Conservation (phyloP, 352 stramenopile genomes). For the Plasmopara halstedii region DNA sequence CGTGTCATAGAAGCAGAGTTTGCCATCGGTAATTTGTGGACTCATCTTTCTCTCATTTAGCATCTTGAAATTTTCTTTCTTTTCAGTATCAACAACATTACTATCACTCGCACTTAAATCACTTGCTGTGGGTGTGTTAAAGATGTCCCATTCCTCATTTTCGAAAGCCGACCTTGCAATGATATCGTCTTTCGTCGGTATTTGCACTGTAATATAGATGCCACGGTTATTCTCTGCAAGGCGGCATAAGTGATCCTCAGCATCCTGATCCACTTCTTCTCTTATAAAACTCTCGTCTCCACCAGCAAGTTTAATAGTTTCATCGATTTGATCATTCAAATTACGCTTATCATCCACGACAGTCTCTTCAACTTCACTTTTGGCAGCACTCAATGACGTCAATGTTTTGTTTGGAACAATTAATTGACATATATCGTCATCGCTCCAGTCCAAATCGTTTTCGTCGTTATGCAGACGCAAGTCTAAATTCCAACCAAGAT, state of each 20-base stretch:
- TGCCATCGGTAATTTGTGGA: conserved; percentile 51
- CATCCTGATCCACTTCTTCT: conserved; percentile 11
- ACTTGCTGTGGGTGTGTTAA: conserved; percentile 6
- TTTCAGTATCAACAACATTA: neutral
- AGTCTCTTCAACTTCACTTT: conserved; percentile 11
- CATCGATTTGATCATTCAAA: neutral
- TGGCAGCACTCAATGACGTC: conserved; percentile 3
- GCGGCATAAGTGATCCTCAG: conserved; percentile 15
- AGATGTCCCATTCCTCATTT: neutral
- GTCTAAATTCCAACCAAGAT: conserved; percentile 41
- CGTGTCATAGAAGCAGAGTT: conserved; percentile 63
- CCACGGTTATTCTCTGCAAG: conserved; percentile 25
- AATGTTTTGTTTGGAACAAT: conserved; percentile 32
- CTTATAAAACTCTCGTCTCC: too few species aligned
- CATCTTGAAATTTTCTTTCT: conserved; percentile 3
- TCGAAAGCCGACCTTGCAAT: conserved; percentile 8
- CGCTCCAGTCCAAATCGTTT: conserved; percentile 49
- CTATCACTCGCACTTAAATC: neutral
- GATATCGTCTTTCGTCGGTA: conserved; percentile 20
- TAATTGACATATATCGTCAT: conserved; percentile 40
- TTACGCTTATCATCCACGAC: neutral
- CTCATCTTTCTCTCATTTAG: conserved; percentile 16
- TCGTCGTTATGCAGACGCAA: conserved; percentile 50
- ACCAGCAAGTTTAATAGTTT: conserved; percentile 1
- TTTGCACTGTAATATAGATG: conserved; percentile 23